Evolutionary conservation across 768 basidiomycete genomes (phyloP), one percentile per base, ranked within the genome.

Genomic region (Hericium rajendrae): DNA sequence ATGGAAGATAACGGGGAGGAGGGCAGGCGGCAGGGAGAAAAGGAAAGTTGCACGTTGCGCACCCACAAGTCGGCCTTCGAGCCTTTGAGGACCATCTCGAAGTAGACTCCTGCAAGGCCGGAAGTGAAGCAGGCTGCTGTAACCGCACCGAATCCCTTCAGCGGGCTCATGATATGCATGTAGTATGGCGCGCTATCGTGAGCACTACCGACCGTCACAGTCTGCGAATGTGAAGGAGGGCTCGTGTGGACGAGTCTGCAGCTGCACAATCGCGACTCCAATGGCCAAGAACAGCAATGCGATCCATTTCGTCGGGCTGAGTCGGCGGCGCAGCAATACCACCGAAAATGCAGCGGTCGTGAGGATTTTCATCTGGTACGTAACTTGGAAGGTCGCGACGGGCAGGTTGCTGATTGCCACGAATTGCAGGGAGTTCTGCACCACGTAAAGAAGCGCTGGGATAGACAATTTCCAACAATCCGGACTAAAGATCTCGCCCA

Each of bases 391-490:
- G 2, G 95, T 92, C 13, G 97, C 95, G 54, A 93, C 94, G 40
- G 92, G 91, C 57, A 99, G 82, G 72, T 99, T 98, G 62, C 84
- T 83, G 60, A 95, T 87, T 22, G 97, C 97, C 62, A 97, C 91
- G 71, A 95, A 99, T 71, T 98, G 97, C 22, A 99, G 83, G 40
- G 91, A 89, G 70, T 97, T 97, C 72, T 98, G 92, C n/a, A 95
- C 80, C 62, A 94, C 86, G 66, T 97, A 97, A 62, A 97, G 86
- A 60, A 97, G 78, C 18, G 95, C 94, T 1, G 95, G 95, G 61
- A 99, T 94, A 37, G 93, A 93, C 28, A 98, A 83, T 69, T 98
- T 98, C 93, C 94, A 97, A 72, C 92, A 94, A 68, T 98, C 95
- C 1, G 80, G 76, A 59, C 88, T 90, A 70, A 95, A 88, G n/a